Evolutionary conservation across 2,329 filamentous ascomycete genomes (phyloP).

Genomic region (Coniochaeta pulveracea): DNA sequence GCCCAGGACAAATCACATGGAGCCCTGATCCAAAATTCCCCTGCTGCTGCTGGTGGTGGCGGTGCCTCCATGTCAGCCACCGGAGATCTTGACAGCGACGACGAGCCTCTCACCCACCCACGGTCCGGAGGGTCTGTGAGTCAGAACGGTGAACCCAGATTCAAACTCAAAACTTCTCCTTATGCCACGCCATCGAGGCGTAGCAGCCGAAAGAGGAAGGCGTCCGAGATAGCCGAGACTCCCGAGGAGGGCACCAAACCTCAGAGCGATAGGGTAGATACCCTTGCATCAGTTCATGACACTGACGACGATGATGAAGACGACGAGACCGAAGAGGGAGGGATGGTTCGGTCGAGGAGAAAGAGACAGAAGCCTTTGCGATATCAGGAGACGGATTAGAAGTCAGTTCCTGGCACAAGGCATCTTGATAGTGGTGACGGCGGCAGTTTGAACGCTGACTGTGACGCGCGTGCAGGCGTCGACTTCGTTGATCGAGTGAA

Average conservation of each 20-base stretch:
- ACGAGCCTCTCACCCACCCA: too few species aligned
- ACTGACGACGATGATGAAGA: conserved; percentile 5
- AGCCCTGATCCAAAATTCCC: not conserved
- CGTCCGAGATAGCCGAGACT: conserved; percentile 8
- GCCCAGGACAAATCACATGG: conserved; percentile 4
- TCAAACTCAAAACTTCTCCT: too few species aligned
- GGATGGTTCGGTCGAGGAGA: conserved; percentile 9
- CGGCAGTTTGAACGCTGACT: too few species aligned
- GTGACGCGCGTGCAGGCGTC: too few species aligned
- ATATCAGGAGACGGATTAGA: conserved; percentile 9
- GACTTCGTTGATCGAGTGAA: too few species aligned
- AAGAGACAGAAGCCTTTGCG: conserved; percentile 13
- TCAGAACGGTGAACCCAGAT: not conserved
- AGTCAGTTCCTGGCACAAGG: not conserved
- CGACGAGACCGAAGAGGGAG: conserved; percentile 6
- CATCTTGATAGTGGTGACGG: not conserved
- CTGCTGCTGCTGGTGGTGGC: too few species aligned
- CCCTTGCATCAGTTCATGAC: not conserved
- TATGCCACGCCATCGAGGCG: too few species aligned
- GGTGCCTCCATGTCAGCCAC: too few species aligned
- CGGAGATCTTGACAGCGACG: too few species aligned
- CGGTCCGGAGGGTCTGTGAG: too few species aligned
- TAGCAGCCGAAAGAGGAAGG: conserved; percentile 1
- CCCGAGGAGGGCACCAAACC: not conserved
- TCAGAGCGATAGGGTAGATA: not conserved